Conservation (phyloP, 2,329 filamentous ascomycete species). For the Colletotrichum aenigma region DNA sequence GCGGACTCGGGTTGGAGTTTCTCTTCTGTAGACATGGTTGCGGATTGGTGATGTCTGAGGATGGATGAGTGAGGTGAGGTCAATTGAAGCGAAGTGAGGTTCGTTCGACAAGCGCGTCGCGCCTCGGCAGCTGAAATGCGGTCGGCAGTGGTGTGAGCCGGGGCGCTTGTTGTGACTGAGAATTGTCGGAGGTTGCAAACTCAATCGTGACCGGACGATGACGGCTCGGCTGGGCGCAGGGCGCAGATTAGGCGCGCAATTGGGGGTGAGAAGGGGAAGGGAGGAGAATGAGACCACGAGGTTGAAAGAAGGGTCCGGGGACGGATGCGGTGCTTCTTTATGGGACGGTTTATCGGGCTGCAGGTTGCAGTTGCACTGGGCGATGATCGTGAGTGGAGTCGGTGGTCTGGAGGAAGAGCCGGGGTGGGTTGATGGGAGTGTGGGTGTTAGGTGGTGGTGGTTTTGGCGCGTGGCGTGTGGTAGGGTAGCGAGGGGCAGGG, state of each 20-base stretch:
- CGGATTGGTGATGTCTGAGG: neutral
- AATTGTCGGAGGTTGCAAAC: constrained; percentile 6
- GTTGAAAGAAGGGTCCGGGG: neutral
- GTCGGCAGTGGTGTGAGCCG: neutral
- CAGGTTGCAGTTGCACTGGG: constrained; percentile 19
- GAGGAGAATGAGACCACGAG: neutral
- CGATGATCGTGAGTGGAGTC: constrained; percentile 18
- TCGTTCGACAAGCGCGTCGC: neutral
- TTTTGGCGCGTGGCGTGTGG: constrained; percentile 1
- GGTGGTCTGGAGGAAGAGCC: neutral
- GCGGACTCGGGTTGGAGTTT: constrained; percentile 2
- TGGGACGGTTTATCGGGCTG: constrained; percentile 13
- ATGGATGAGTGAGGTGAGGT: neutral
- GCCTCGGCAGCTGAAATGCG: neutral
- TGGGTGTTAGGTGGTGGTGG: neutral
- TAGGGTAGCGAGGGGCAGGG: neutral
- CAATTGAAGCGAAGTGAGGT: neutral
- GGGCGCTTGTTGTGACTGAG: neutral
- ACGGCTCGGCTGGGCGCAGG: neutral
- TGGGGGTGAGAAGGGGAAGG: neutral
- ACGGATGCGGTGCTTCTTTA: constrained; percentile 1
- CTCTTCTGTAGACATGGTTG: constrained; percentile 10
- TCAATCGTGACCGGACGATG: constrained; percentile 8
- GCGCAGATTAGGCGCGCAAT: neutral
- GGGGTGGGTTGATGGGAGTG: neutral